Percentiles rank a stretch among this genome's conserved stretches.
Evolutionary conservation across 495 filamentous ascomycete genomes (phyloP).

Genomic region (Penicillium pancosmium): DNA sequence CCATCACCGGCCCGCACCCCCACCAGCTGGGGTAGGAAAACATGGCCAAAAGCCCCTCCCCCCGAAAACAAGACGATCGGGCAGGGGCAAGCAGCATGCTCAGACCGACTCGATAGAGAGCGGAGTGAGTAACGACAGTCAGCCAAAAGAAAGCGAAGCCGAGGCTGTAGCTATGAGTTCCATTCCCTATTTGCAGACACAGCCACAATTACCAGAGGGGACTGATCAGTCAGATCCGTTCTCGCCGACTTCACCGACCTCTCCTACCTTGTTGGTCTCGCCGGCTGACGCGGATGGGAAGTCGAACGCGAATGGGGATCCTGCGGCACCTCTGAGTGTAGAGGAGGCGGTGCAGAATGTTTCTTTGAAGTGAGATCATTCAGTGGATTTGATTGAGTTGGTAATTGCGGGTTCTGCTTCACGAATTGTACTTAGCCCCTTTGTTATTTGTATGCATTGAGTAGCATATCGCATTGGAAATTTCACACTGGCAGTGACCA

Average conservation of each 20-base stretch:
- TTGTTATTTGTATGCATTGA: neutral
- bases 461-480: neutral
- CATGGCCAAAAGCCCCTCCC: conserved; percentile 41
- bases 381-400: neutral
- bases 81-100: conserved; percentile 33
- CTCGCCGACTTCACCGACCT: conserved; percentile 29
- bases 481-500: too few species aligned
- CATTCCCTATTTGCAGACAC: neutral
- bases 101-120: conserved; percentile 32
- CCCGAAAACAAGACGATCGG: conserved; percentile 44
- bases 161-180: conserved; percentile 18
- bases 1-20: conserved; percentile 31
- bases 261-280: conserved; percentile 25
- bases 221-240: conserved; percentile 22
- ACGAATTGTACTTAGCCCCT: neutral
- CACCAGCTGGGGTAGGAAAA: conserved; percentile 18
- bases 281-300: conserved; percentile 8
- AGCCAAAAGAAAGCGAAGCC: conserved; percentile 18
- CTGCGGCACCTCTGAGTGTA: conserved; percentile 30
- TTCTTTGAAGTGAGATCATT: conserved; percentile 28
- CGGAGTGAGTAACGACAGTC: conserved; percentile 22
- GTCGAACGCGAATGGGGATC: neutral
- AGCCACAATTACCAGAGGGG: conserved; percentile 1
- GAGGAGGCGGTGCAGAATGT: conserved; percentile 48
- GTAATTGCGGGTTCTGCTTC: neutral